Base-by-base conservation (phyloP, 768 basidiomycete species). In the Psilocybe subaeruginosa region DNA sequence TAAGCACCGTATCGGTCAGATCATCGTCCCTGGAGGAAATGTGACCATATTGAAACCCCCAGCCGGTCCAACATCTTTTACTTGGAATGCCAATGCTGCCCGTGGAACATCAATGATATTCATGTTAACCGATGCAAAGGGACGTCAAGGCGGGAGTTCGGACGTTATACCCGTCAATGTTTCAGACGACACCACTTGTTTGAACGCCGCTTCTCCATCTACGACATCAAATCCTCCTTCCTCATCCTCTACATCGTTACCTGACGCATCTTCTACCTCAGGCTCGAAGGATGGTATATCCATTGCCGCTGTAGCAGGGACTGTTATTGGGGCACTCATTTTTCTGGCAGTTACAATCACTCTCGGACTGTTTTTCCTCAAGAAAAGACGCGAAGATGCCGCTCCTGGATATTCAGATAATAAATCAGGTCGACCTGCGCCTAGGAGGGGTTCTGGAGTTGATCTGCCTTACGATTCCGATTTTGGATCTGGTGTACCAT, bases 21-120 rank as follows among this genome's bases (percentile, higher is more conserved):
- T 81, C 23, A 72, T 87, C 31, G 84, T 93, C 57, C 90, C 90
- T 35, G 82, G 81, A 19, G 91, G 91, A 9, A 75, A 80, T 43
- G 67, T 76, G 1, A 77, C 89, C 57, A 60, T 77, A 17, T 64
- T 91, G 11, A 59, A 70, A 7, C 78, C 84, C 37, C 77, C 80
- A 2, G 52, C 54, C 3, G 79, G 79, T 12, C 71, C 78, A 7
- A 61, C 72, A 4, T 75, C 73, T 3, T 86, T 74, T 64, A 67
- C 71, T n/a, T 91, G 89, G 91, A 73, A 68, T 33, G 83, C 82
- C 16, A 78, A 86, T 69, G 80, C 87, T 27, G 78, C 78, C 37
- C 80, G 82, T 7, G 86, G 86, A 4, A 91, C 87, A 1, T 77
- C 78, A 3, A 70, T 89, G 50, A 58, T 91, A 11, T 89, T 89